Percentiles rank a stretch among this genome's conserved stretches.
Evolutionary conservation across 108 stramenopile genomes (phyloP).

Genomic region (Cyclotella distinguenda): DNA sequence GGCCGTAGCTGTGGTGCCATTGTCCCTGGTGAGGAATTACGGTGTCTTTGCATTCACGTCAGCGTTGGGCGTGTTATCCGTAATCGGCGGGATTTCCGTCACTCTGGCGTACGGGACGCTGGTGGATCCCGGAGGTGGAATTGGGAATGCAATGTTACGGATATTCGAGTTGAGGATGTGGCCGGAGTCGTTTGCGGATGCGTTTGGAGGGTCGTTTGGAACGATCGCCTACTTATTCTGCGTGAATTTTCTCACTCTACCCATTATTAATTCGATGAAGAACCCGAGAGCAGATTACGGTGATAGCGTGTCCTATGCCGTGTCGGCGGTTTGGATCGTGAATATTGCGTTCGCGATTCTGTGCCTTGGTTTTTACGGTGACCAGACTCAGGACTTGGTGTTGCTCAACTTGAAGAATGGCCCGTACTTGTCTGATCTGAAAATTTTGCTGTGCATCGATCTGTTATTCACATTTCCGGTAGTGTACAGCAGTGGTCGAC

Average conservation of each 20-base stretch:
- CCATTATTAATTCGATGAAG: constrained; percentile 48
- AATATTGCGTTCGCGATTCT: constrained; percentile 45
- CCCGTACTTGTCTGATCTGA: constrained; percentile 38
- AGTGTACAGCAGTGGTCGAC: constrained; percentile 45
- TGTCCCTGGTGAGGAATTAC: constrained; percentile 47
- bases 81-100: constrained; percentile 39
- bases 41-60: constrained; percentile 52
- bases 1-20: constrained; percentile 31
- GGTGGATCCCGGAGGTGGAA: constrained; percentile 47
- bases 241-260: constrained; percentile 49
- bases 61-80: constrained; percentile 45
- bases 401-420: constrained; percentile 49
- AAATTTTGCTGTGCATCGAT: constrained; percentile 48
- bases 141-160: constrained; percentile 15
- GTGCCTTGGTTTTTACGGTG: constrained; percentile 45
- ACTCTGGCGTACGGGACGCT: constrained; percentile 46
- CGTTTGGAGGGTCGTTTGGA: constrained; percentile 50
- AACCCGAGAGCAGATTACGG: constrained; percentile 29
- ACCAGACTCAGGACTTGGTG: constrained; percentile 45
- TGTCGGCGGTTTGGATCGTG: constrained; percentile 43
- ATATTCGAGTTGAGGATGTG: constrained; percentile 26
- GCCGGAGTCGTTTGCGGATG: constrained; percentile 36
- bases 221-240: constrained; percentile 51
- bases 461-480: constrained; percentile 49
- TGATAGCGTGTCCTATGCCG: constrained; percentile 37